Evolutionary conservation across 1,284 basidiomycete species (phyloP).

Genomic region (Inonotus hispidus): DNA sequence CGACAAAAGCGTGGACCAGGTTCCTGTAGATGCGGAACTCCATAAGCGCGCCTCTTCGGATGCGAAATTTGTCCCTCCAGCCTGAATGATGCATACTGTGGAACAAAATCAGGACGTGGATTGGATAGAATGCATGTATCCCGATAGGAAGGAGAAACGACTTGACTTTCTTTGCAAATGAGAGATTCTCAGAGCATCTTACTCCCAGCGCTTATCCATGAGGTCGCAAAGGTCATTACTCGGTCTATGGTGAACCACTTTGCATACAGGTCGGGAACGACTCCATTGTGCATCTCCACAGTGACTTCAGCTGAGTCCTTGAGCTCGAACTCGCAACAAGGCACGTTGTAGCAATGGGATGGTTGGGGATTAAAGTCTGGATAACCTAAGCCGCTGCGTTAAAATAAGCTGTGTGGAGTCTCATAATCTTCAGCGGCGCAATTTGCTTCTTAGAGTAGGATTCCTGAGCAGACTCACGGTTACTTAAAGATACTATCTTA

Average conservation of each 20-base stretch:
- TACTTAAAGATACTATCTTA: no score
- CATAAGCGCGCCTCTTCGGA: slow-evolving; percentile 6
- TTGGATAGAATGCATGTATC: not conserved
- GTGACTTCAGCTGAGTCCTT: slow-evolving; percentile 18
- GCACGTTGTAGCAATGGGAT: no score
- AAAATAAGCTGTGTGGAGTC: no score
- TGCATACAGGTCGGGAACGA: slow-evolving; percentile 10
- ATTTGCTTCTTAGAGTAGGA: no score
- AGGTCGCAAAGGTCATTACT: slow-evolving; percentile 18
- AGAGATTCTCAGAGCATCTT: slow-evolving; percentile 1
- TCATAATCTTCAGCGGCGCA: no score
- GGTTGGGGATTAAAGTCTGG: no score
- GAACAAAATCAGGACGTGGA: not conserved
- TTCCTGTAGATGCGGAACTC: not conserved
- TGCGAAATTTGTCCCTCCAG: not conserved
- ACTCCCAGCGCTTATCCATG: slow-evolving; percentile 16
- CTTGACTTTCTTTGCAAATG: not conserved
- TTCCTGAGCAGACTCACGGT: no score
- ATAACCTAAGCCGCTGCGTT: no score
- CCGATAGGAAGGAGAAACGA: not conserved
- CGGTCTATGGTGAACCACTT: slow-evolving; percentile 12
- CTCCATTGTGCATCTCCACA: slow-evolving; percentile 9
- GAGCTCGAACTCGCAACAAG: slow-evolving; percentile 17
- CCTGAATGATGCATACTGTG: not conserved
- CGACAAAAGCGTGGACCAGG: slow-evolving; percentile 5